These are phyloP conservation scores for Aspergillus coremiiformis DNA, from an alignment of 495 filamentous ascomycete genomes.

Conservation along the genomic window DNA sequence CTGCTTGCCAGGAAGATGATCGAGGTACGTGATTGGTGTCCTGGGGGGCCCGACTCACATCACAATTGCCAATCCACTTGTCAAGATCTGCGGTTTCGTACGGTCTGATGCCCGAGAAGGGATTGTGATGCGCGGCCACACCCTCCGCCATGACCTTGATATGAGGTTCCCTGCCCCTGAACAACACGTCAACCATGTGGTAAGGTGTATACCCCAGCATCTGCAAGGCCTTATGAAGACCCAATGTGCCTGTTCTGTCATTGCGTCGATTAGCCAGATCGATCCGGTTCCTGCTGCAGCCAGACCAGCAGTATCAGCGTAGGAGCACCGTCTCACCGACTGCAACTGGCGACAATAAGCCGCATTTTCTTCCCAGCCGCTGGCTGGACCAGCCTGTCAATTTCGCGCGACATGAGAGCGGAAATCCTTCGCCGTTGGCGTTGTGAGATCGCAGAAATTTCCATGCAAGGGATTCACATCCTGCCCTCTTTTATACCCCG, in stretches of 20 bases:
- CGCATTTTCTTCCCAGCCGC: not conserved
- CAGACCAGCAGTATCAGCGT: no score
- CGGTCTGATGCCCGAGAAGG: constrained; percentile 12
- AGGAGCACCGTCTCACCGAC: constrained; percentile 3
- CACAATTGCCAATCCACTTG: constrained; percentile 18
- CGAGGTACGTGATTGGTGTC: not conserved
- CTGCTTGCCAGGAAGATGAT: not conserved
- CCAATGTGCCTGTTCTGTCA: constrained; percentile 18
- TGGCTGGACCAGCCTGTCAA: not conserved
- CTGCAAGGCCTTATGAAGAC: constrained; percentile 16
- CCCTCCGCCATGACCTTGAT: constrained; percentile 16
- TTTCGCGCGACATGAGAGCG: constrained; percentile 9
- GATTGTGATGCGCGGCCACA: constrained; percentile 11
- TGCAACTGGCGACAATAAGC: constrained; percentile 3
- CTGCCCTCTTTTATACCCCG: no score
- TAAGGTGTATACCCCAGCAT: constrained; percentile 20
- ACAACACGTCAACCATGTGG: constrained; percentile 16
- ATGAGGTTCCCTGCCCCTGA: constrained; percentile 5
- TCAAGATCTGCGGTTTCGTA: constrained; percentile 13
- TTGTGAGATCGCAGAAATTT: no score
- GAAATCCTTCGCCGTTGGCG: no score
- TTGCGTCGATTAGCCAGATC: not conserved
- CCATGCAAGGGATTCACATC: no score
- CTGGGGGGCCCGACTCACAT: constrained; percentile 7
- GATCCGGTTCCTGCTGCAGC: no score